Conservation (phyloP, 345 rosid species). For the Eucalyptus lansdowneana region DNA sequence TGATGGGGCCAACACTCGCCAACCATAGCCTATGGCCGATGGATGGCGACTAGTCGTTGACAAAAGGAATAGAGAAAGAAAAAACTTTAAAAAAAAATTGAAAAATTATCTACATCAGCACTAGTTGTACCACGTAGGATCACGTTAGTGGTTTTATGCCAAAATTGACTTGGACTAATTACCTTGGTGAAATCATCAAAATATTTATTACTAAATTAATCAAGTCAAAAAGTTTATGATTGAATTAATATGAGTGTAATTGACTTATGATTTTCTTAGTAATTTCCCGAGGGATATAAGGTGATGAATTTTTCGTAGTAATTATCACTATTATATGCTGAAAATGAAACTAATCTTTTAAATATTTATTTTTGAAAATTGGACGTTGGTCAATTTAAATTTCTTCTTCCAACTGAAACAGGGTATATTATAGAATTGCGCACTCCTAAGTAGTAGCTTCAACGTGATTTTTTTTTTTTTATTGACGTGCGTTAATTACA, state of each 20-base stretch:
- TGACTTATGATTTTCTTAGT: background rate
- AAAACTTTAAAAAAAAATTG: too few relatives aligned
- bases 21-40: background rate
- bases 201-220: too few relatives aligned
- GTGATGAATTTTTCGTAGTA: background rate
- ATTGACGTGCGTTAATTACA: background rate
- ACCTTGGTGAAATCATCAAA: background rate
- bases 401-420: background rate
- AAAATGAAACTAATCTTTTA: background rate
- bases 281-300: background rate
- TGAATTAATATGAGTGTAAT: too few relatives aligned
- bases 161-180: too few relatives aligned
- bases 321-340: background rate
- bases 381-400: background rate
- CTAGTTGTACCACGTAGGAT: background rate
- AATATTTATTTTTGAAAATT: background rate
- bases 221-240: too few relatives aligned
- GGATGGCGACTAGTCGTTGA: background rate
- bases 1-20: background rate
- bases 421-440: background rate
- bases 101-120: background rate
- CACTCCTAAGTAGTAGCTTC: background rate
- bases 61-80: background rate
- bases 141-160: background rate
- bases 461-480: background rate